These are phyloP conservation scores for Dentipellis sp. DNA, from an alignment of 768 basidiomycete genomes.

Conservation along the genomic window DNA sequence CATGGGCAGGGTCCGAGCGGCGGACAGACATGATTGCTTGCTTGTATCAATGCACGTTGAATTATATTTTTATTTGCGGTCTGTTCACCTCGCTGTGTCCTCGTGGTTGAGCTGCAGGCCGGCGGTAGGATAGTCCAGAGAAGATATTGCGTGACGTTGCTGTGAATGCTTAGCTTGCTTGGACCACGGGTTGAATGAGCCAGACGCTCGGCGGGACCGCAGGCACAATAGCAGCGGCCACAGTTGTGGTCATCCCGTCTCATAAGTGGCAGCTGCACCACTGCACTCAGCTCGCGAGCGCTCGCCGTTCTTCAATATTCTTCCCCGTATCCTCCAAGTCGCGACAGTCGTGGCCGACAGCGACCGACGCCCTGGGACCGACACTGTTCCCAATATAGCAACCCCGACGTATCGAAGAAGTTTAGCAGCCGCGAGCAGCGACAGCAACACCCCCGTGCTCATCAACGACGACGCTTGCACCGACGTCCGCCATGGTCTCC, in stretches of 20 bases:
- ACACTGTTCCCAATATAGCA: background rate
- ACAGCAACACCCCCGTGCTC: constrained; percentile 1
- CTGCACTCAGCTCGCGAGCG: too few relatives aligned
- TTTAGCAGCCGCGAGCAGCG: constrained; percentile 2
- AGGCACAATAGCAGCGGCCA: too few relatives aligned
- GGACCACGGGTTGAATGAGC: too few relatives aligned
- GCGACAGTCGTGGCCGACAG: background rate
- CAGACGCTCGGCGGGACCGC: too few relatives aligned
- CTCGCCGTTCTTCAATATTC: too few relatives aligned
- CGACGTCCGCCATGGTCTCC: background rate
- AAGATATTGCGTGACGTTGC: too few relatives aligned
- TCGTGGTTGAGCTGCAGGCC: too few relatives aligned
- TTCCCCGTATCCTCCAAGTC: too few relatives aligned
- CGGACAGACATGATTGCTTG: background rate
- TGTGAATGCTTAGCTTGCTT: too few relatives aligned
- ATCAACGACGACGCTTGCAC: background rate
- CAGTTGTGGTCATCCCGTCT: too few relatives aligned
- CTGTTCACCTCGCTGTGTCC: background rate
- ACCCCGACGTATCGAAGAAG: background rate
- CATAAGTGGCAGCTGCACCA: too few relatives aligned
- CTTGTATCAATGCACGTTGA: background rate
- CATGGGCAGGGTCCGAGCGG: background rate
- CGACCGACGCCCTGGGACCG: background rate
- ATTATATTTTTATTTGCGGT: background rate
- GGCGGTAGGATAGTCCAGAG: too few relatives aligned